Base-by-base conservation (phyloP, 257 asterid species). In the Fraxinus cuspidata region DNA sequence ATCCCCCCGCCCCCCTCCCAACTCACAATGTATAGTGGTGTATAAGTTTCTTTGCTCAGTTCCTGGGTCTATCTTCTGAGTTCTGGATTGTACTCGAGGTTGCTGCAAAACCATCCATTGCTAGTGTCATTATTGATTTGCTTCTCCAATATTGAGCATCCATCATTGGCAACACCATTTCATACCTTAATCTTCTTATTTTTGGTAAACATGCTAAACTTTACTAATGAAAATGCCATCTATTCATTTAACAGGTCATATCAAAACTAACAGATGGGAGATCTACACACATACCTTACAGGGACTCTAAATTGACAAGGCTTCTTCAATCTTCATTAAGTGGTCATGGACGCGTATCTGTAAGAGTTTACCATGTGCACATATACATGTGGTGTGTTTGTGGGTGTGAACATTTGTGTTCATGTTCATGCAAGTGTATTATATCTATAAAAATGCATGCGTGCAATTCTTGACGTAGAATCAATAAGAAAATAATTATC, bases 331-430 rank as follows among this genome's bases (percentile, higher is more conserved):
- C 96, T 83, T 96, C 99, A 47, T 88, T 96, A 78, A 88, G 99
- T 79, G 99, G 99, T 76, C 97, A 90, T 84, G 99, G 99, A 53
- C 98, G 98, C 37, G 96, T 96, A 82, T 96, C 98, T 84, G 99
- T 96, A 91, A 84, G 97, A 63, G 40, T 79, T 86, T 27, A 9
- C 69, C 69, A 23, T 63, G 69, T 23, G 35, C 32, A 63, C 69
- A 63, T 19, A 63, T 63, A 27, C 13, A 27, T 63, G 18, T 23
- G 16, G 35, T 25, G 35, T 25, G 1, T 63, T 63, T 63, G 56
- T 63, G 18, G 13, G 35, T n/a, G 21, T 63, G 16, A 15, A 8
- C 21, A 23, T 8, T 2, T 60, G 68, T 51, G 32, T 63, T 63
- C 34, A 63, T 63, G 34, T 25, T 35, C 69, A 25, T 63, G 69